Conservation (phyloP, 1,284 basidiomycete genomes). For the Fomitopsis pinicola region DNA sequence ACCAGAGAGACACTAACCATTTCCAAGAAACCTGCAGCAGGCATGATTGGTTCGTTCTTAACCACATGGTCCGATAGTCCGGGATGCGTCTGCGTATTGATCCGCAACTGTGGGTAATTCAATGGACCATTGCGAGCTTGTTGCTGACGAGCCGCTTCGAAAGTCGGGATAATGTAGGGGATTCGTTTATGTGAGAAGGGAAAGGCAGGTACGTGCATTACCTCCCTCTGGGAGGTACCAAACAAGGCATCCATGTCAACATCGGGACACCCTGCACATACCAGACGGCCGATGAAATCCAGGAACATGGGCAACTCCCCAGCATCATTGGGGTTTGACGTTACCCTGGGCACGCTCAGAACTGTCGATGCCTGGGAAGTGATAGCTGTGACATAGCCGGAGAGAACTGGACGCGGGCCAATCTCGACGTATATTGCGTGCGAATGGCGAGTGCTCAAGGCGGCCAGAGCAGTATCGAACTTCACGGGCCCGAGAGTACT, state of each 20-base stretch:
- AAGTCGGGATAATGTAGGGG: slow-evolving; percentile 13
- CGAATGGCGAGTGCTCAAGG: slow-evolving; percentile 10
- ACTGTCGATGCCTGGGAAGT: neutral
- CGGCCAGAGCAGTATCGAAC: slow-evolving; percentile 23
- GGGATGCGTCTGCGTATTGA: slow-evolving; percentile 25
- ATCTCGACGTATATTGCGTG: slow-evolving; percentile 28
- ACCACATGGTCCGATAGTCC: slow-evolving; percentile 35
- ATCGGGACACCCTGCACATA: no score
- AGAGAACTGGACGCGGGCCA: slow-evolving; percentile 32
- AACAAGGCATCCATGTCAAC: no score
- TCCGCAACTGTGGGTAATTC: neutral
- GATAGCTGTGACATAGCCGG: slow-evolving; percentile 25
- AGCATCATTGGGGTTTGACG: no score
- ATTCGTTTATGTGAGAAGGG: slow-evolving; percentile 17
- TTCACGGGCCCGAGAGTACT: slow-evolving; percentile 28
- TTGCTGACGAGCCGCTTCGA: neutral
- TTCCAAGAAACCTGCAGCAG: slow-evolving; percentile 38
- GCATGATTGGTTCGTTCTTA: slow-evolving; percentile 35
- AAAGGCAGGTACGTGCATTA: slow-evolving; percentile 8
- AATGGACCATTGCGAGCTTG: neutral
- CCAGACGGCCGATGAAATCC: no score
- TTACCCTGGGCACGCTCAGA: neutral
- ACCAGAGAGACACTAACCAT: slow-evolving; percentile 26
- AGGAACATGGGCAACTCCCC: no score
- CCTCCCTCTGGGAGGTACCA: no score